Conservation (phyloP, 257 asterid species). For the Plectranthus barbatus region DNA sequence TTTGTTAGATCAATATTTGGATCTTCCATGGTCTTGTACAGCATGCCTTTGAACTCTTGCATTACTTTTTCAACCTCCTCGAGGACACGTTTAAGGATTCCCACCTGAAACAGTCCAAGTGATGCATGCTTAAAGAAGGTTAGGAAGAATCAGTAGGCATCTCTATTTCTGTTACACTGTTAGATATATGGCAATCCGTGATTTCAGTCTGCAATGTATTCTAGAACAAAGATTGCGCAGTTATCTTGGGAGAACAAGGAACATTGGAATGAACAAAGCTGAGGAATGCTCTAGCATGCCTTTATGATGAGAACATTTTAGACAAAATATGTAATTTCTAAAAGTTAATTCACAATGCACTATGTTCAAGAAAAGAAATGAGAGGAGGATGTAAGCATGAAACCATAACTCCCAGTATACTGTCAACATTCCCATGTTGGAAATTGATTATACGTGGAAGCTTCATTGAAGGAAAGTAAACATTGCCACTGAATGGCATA, state of each 20-base stretch:
- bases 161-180: background rate
- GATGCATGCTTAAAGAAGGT: background rate
- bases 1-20: conserved; percentile 78
- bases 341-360: background rate
- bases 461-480: background rate
- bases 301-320: background rate
- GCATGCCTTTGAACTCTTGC: conserved; percentile 94
- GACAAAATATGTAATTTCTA: background rate
- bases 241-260: background rate
- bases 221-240: background rate
- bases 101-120: conserved; percentile 54
- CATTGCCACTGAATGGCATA: background rate
- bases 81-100: conserved; percentile 80
- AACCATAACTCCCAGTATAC: background rate
- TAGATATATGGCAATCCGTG: background rate
- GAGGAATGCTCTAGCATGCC: background rate
- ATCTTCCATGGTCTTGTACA: conserved; percentile 93
- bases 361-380: background rate
- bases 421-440: background rate
- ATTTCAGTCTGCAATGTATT: background rate
- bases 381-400: background rate
- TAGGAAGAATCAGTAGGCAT: background rate
- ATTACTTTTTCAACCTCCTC: conserved; percentile 96
- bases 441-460: background rate
- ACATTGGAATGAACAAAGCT: conserved; percentile 2